These are phyloP conservation scores for Mrakia gelida DNA, from an alignment of 768 basidiomycete genomes.

Conservation along the genomic window DNA sequence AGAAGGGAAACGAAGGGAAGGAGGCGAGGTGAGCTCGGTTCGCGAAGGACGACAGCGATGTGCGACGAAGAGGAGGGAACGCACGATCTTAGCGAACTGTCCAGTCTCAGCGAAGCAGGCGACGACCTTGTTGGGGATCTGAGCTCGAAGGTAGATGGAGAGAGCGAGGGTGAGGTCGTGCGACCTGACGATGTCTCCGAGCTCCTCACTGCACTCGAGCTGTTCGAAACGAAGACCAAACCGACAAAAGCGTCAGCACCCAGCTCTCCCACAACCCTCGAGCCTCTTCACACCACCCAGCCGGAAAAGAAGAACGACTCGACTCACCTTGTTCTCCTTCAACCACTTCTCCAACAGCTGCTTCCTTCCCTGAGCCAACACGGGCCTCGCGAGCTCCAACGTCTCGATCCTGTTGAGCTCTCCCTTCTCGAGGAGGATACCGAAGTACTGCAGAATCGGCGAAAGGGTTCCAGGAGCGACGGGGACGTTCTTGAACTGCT, in stretches of 20 bases:
- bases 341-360: constrained; percentile 98
- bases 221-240: constrained; percentile 41
- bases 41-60: not conserved
- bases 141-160: constrained; percentile 94
- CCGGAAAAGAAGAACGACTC: not conserved
- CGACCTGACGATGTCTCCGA: constrained; percentile 90
- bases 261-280: no score
- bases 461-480: constrained; percentile 81
- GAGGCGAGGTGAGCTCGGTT: not conserved
- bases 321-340: constrained; percentile 90
- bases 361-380: constrained; percentile 91
- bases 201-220: constrained; percentile 97
- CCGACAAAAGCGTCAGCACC: not conserved
- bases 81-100: constrained; percentile 93
- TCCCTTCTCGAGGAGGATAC: constrained; percentile 96
- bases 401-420: constrained; percentile 96
- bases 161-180: constrained; percentile 96
- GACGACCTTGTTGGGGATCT: constrained; percentile 96
- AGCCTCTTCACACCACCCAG: not conserved
- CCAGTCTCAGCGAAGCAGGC: constrained; percentile 99
- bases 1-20: not conserved
- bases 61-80: not conserved
- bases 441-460: constrained; percentile 97
- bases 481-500: constrained; percentile 95
- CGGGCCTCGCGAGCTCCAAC: constrained; percentile 90